phyloP scores from a whole-genome alignment of 805 yeast genomes.

The Wickerhamiella siamensis region DNA sequence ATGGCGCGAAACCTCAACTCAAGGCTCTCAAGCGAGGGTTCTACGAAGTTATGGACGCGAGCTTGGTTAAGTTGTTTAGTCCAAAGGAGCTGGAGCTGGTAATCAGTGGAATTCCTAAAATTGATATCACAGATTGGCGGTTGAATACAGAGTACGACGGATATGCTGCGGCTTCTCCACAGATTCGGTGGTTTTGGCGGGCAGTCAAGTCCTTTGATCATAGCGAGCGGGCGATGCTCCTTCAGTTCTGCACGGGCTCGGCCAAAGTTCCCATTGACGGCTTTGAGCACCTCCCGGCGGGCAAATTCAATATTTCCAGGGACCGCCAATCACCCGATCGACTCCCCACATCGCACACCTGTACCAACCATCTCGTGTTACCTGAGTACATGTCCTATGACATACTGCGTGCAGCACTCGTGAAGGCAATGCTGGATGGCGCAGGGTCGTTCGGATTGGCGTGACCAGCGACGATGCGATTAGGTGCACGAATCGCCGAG shows the following conservation, averaged over 20 bases:
- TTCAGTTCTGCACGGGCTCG: constrained; percentile 96
- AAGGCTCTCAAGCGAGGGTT: constrained; percentile 71
- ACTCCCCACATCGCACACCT: constrained; percentile 90
- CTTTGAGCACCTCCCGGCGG: constrained; percentile 75
- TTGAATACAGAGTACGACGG: constrained; percentile 66
- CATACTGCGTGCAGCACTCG: constrained; percentile 60
- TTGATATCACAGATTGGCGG: constrained; percentile 93
- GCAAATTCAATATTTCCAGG: constrained; percentile 77
- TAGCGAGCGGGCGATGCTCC: constrained; percentile 84
- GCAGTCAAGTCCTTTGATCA: constrained; percentile 87
- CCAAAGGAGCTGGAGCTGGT: constrained; percentile 90
- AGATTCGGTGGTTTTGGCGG: constrained; percentile 95
- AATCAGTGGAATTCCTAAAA: constrained; percentile 90
- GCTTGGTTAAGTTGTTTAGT: constrained; percentile 72
- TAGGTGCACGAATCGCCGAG: too few species aligned
- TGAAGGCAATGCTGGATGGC: constrained; percentile 85
- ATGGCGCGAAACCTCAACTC: constrained; percentile 77
- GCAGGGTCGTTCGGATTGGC: constrained; percentile 93
- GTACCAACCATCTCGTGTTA: constrained; percentile 86
- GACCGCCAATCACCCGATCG: constrained; percentile 78
- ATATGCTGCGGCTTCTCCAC: constrained; percentile 69
- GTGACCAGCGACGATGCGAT: constrained; percentile 17
- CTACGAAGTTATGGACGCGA: constrained; percentile 77
- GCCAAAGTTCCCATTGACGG: constrained; percentile 93
- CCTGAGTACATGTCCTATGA: constrained; percentile 90